Conservation (phyloP, 2,329 filamentous ascomycete genomes). For the Raffaelea arxii region DNA sequence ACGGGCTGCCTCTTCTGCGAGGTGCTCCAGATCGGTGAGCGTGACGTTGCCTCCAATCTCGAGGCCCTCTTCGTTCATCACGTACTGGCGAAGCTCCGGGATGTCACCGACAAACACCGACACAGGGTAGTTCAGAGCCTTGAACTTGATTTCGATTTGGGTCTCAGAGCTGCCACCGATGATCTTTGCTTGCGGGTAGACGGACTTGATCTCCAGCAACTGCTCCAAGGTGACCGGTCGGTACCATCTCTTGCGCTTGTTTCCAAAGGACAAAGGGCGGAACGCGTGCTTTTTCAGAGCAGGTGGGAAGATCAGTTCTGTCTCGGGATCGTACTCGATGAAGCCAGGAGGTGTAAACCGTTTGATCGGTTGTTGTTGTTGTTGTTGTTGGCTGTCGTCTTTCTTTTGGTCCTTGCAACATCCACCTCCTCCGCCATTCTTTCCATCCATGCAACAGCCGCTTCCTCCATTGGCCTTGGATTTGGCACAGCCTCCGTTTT, state of each 20-base stretch:
- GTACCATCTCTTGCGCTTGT: slow-evolving; percentile 91
- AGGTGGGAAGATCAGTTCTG: slow-evolving; percentile 90
- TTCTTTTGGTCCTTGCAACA: slow-evolving; percentile 58
- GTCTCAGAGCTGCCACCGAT: slow-evolving; percentile 96
- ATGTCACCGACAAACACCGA: slow-evolving; percentile 94
- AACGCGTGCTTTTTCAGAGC: slow-evolving; percentile 73
- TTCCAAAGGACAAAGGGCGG: slow-evolving; percentile 77
- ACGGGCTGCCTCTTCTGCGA: slow-evolving; percentile 68
- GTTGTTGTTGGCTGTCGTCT: slow-evolving; percentile 24
- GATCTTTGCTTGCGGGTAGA: slow-evolving; percentile 78
- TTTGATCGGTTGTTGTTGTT: slow-evolving; percentile 42
- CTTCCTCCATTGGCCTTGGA: slow-evolving; percentile 37
- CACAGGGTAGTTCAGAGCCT: slow-evolving; percentile 78
- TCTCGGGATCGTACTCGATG: slow-evolving; percentile 88
- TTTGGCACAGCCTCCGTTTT: slow-evolving; percentile 34
- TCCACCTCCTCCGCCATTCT: slow-evolving; percentile 43
- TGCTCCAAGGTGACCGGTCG: slow-evolving; percentile 79
- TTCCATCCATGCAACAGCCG: slow-evolving; percentile 65
- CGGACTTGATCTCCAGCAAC: slow-evolving; percentile 82
- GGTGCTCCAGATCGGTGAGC: slow-evolving; percentile 79
- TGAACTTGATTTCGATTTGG: slow-evolving; percentile 98
- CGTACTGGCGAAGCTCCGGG: slow-evolving; percentile 73
- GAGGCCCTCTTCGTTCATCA: slow-evolving; percentile 69
- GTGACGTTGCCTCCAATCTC: slow-evolving; percentile 90
- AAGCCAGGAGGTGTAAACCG: slow-evolving; percentile 80